Evolutionary conservation across 2,329 filamentous ascomycete species (phyloP).

Genomic region (Xylaria sp.): DNA sequence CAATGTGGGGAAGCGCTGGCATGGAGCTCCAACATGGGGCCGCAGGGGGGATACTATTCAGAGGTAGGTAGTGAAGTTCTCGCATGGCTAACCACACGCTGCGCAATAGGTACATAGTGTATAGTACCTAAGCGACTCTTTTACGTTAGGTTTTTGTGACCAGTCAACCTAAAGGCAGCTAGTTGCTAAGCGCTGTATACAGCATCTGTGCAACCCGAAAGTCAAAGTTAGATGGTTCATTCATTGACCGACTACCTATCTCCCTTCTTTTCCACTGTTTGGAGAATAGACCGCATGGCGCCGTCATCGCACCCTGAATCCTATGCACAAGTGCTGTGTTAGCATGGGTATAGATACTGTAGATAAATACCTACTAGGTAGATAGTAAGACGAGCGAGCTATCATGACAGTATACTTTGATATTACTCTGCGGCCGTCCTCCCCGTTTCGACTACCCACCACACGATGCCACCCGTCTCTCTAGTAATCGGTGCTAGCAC

Average conservation of each 20-base stretch:
- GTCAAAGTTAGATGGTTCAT: not conserved
- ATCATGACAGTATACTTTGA: not conserved
- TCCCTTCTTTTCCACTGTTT: not conserved
- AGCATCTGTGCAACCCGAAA: not conserved
- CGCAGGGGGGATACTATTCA: not conserved
- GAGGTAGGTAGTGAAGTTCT: not conserved
- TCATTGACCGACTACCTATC: not conserved
- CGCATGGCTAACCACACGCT: constrained; percentile 9
- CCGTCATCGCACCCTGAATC: not conserved
- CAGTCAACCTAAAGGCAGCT: not conserved
- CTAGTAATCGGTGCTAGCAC: constrained; percentile 18
- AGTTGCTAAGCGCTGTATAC: not conserved
- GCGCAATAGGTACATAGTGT: not conserved
- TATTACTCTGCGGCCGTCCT: constrained; percentile 18
- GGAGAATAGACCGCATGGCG: not conserved
- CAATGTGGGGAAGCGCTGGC: constrained; percentile 22
- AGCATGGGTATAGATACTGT: not conserved
- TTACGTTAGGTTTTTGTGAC: not conserved
- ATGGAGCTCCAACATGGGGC: not conserved
- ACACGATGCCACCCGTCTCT: not conserved
- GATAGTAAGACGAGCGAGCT: constrained; percentile 6
- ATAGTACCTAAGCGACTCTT: not conserved
- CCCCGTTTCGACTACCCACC: constrained; percentile 7
- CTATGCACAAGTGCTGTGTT: not conserved
- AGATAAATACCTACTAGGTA: not conserved